A percentile compares a stretch with the other conserved stretches of the same genome.
Evolutionary conservation across 805 yeast species (phyloP).

Genomic region (Teunomyces gatunensis): DNA sequence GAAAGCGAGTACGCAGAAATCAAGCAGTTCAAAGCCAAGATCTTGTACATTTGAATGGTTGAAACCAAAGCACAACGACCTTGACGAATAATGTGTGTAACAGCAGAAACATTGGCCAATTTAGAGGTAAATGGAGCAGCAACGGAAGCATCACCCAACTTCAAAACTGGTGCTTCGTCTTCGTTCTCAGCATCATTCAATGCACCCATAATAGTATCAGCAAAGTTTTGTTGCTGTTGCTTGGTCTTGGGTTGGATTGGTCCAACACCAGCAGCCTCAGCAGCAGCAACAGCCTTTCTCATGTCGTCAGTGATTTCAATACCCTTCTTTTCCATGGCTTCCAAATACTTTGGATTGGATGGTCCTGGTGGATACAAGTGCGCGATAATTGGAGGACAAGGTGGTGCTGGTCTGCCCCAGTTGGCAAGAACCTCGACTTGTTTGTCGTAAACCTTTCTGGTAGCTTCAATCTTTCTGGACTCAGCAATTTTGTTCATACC

Average conservation of each 20-base stretch:
- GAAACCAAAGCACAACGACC: constrained; percentile 98
- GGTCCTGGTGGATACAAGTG: constrained; percentile 97
- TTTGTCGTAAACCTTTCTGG: constrained; percentile 71
- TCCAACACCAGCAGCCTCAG: constrained; percentile 29
- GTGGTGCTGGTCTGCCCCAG: constrained; percentile 84
- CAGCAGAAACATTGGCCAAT: constrained; percentile 86
- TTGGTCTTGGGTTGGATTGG: constrained; percentile 27
- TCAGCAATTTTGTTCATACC: constrained; percentile 88
- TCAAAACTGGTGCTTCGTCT: constrained; percentile 90
- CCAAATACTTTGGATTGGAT: constrained; percentile 79
- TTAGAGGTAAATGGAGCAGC: constrained; percentile 99
- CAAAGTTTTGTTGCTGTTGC: constrained; percentile 27
- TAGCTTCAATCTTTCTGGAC: constrained; percentile 62
- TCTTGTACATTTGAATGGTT: constrained; percentile 98
- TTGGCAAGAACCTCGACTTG: constrained; percentile 74
- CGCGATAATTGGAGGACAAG: constrained; percentile 83
- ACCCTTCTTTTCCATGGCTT: constrained; percentile 83
- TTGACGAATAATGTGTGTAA: constrained; percentile 90
- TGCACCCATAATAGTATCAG: constrained; percentile 62
- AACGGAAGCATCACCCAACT: constrained; percentile 97
- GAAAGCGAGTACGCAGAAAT: constrained; percentile 95
- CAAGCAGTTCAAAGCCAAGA: constrained; percentile 92
- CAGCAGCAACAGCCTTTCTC: constrained; percentile 55
- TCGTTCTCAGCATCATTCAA: constrained; percentile 55
- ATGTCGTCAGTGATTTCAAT: constrained; percentile 74